Evolutionary conservation across 164 flowering plant genomes (phyloP).

Genomic region (Taxillus chinensis): DNA sequence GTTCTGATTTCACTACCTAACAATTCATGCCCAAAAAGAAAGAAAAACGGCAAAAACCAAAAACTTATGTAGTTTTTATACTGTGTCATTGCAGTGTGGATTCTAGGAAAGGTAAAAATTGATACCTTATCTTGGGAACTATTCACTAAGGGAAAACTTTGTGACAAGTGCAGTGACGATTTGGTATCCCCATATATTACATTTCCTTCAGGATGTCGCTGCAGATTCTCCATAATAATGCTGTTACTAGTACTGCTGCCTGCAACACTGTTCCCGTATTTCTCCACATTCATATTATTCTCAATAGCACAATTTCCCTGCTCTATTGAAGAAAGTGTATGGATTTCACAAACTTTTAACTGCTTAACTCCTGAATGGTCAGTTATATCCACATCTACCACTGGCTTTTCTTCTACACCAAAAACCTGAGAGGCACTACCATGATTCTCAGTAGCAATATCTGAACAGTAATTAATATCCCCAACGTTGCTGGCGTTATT

Average conservation of each 20-base stretch:
- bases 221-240: slow-evolving; percentile 1
- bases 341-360: slow-evolving; percentile 6
- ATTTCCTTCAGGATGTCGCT: slow-evolving; percentile 12
- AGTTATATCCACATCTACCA: slow-evolving; percentile 2
- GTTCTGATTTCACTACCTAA: too few relatives aligned
- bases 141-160: slow-evolving; percentile 11
- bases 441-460: background rate
- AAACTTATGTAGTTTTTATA: too few relatives aligned
- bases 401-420: slow-evolving; percentile 12
- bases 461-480: slow-evolving; percentile 2
- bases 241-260: slow-evolving; percentile 4
- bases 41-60: too few relatives aligned
- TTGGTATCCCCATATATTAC: slow-evolving; percentile 10
- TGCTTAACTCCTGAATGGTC: slow-evolving; percentile 13
- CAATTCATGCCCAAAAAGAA: too few relatives aligned
- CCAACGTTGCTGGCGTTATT: slow-evolving; percentile 7
- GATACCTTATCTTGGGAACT: slow-evolving; percentile 24
- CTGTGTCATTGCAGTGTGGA: too few relatives aligned
- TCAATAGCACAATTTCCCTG: slow-evolving; percentile 4
- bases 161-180: slow-evolving; percentile 7
- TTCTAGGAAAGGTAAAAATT: too few relatives aligned
- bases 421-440: slow-evolving; percentile 5
- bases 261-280: slow-evolving; percentile 14
- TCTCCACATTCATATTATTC: slow-evolving; percentile 11
- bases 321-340: background rate